These are phyloP conservation scores for Dipodascopsis tothii DNA, from an alignment of 805 yeast genomes.

Conservation along the genomic window DNA sequence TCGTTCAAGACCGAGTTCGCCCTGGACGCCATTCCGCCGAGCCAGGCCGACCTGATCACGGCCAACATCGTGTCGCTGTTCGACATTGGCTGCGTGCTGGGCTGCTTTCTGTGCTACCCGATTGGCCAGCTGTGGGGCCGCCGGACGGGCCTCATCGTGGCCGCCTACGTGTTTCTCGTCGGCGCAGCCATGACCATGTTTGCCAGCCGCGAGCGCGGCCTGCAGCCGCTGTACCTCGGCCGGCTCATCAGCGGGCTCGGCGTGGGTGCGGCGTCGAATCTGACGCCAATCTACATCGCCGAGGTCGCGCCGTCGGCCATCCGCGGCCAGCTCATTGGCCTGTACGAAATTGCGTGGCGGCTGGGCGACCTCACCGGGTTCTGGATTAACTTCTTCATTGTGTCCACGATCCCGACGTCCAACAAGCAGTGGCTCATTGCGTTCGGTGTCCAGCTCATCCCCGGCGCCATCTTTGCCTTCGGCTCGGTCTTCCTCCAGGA, in stretches of 20 bases:
- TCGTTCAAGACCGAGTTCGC: conserved; percentile 43
- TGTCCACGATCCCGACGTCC: conserved; percentile 28
- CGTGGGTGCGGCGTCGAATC: conserved; percentile 1
- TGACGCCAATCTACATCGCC: conserved; percentile 45
- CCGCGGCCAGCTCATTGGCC: conserved; percentile 62
- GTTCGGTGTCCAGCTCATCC: conserved; percentile 23
- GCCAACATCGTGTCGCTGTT: conserved; percentile 18
- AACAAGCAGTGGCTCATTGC: conserved; percentile 31
- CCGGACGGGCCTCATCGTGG: conserved; percentile 55
- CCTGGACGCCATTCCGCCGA: conserved; percentile 32
- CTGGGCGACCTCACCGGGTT: conserved; percentile 42
- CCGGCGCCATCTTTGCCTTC: conserved; percentile 38
- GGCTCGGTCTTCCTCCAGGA: conserved; percentile 44
- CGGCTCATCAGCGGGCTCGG: not conserved
- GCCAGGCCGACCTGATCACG: conserved; percentile 26
- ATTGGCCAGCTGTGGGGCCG: conserved; percentile 29
- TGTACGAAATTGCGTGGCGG: conserved; percentile 45
- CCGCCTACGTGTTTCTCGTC: conserved; percentile 26
- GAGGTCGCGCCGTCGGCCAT: conserved; percentile 71
- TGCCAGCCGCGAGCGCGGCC: conserved; percentile 5
- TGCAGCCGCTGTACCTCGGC: not conserved
- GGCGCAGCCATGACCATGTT: conserved; percentile 28
- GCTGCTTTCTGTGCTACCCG: conserved; percentile 26
- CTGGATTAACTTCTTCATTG: conserved; percentile 44
- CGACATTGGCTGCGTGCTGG: conserved; percentile 27